A percentile compares a stretch with the other conserved stretches of the same genome.
Conservation (phyloP, 2,329 filamentous ascomycete genomes). For the Proliferodiscus dingleyae region DNA sequence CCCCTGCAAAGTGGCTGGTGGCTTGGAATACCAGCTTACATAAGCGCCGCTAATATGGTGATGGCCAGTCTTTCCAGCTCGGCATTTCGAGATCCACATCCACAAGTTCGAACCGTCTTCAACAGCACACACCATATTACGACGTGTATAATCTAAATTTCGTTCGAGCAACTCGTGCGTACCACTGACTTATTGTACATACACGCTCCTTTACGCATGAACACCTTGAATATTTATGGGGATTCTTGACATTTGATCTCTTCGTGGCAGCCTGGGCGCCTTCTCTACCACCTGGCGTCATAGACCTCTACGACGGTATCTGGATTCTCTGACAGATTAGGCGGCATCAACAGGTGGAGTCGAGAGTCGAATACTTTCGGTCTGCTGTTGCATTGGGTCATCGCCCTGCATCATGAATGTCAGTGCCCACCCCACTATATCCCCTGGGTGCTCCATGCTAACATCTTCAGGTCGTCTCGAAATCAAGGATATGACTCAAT, state of each 20-base stretch:
- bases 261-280: too few relatives aligned
- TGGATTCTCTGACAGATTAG: not conserved
- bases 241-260: too few relatives aligned
- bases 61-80: too few relatives aligned
- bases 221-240: too few relatives aligned
- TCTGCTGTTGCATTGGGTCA: conserved; percentile 16
- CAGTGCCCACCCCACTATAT: conserved; percentile 1
- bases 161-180: not conserved
- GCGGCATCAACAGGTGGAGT: not conserved
- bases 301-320: not conserved
- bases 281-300: too few relatives aligned
- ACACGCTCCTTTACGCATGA: not conserved
- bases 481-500: conserved; percentile 34
- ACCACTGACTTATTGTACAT: not conserved
- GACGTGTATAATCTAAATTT: too few relatives aligned
- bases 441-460: conserved; percentile 6
- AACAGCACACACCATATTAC: too few relatives aligned
- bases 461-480: conserved; percentile 29
- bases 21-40: too few relatives aligned
- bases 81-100: too few relatives aligned
- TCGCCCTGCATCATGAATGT: conserved; percentile 31
- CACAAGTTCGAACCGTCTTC: too few relatives aligned
- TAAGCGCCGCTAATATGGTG: too few relatives aligned
- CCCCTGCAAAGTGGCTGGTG: too few relatives aligned
- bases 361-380: not conserved